A percentile compares a stretch with the other conserved stretches of the same genome.
Conservation (phyloP, 164 flowering plant genomes). For the Malania oleifera region DNA sequence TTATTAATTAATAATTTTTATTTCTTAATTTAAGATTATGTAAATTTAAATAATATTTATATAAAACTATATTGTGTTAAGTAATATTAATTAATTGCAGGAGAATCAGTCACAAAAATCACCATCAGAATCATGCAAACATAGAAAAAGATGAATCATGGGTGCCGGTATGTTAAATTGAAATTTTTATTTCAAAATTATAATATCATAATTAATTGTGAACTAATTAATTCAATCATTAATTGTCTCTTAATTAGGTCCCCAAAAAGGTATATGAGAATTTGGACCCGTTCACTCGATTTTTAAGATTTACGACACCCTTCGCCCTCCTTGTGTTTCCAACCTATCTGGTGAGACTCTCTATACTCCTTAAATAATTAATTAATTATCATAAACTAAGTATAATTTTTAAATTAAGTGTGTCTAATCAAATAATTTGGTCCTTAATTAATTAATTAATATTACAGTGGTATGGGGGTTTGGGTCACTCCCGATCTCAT, state of each 20-base stretch:
- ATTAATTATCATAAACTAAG: not conserved
- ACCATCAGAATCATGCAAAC: slow-evolving; percentile 5
- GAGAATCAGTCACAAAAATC: slow-evolving; percentile 7
- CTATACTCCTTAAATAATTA: too few relatives aligned
- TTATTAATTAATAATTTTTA: too few relatives aligned
- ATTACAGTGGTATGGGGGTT: slow-evolving; percentile 4
- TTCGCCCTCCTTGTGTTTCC: not conserved
- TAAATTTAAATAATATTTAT: too few relatives aligned
- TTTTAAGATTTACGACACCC: not conserved
- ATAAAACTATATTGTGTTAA: too few relatives aligned
- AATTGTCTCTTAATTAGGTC: not conserved
- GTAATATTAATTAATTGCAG: not conserved
- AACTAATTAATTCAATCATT: not conserved
- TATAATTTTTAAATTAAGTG: too few relatives aligned
- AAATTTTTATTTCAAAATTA: not conserved
- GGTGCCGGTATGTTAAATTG: not conserved
- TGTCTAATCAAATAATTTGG: not conserved
- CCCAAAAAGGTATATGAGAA: not conserved
- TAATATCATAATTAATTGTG: not conserved
- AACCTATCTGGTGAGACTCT: not conserved
- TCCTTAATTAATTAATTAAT: not conserved
- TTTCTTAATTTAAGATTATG: too few relatives aligned
- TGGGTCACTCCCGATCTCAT: slow-evolving; percentile 1
- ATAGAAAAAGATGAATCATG: slow-evolving; percentile 6
- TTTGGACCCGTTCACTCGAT: not conserved